These are phyloP conservation scores for Microcera coccophila DNA, from an alignment of 2,329 filamentous ascomycete species.

Conservation along the genomic window DNA sequence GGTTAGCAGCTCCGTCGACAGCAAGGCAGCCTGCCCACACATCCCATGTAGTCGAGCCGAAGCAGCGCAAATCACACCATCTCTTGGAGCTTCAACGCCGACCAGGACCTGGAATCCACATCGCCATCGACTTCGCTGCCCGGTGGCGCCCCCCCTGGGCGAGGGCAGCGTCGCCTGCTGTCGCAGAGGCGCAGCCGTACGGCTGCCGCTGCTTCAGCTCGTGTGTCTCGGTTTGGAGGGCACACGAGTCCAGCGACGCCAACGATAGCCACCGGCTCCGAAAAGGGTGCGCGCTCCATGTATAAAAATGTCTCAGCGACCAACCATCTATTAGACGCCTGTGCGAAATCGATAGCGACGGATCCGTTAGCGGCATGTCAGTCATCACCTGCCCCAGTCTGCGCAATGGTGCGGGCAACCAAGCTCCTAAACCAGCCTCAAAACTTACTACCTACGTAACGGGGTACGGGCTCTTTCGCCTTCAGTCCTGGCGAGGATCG, in stretches of 20 bases:
- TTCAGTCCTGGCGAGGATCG: conserved; percentile 12
- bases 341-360: conserved; percentile 20
- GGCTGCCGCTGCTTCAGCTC: conserved; percentile 7
- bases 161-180: conserved; percentile 15
- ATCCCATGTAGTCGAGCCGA: conserved; percentile 17
- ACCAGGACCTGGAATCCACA: conserved; percentile 21
- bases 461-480: conserved; percentile 15
- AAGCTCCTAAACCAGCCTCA: conserved; percentile 23
- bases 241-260: conserved; percentile 1
- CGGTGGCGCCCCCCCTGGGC: conserved; percentile 17
- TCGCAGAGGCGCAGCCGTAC: conserved; percentile 18
- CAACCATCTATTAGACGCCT: conserved; percentile 14
- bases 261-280: conserved; percentile 8
- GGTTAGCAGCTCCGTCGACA: conserved; percentile 15
- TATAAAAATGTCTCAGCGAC: conserved; percentile 27
- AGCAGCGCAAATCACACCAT: conserved; percentile 26
- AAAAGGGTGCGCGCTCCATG: conserved; percentile 12
- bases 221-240: conserved; percentile 13
- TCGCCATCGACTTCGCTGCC: conserved; percentile 15
- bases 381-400: conserved; percentile 24
- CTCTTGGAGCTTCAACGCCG: conserved; percentile 15
- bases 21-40: conserved; percentile 9
- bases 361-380: conserved; percentile 23
- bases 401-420: conserved; percentile 10
- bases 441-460: conserved; percentile 17